A percentile compares a stretch with the other conserved stretches of the same genome.
These are phyloP conservation scores for Solanum hybrid DNA, from an alignment of 305 asterid genomes.

Conservation along the genomic window DNA sequence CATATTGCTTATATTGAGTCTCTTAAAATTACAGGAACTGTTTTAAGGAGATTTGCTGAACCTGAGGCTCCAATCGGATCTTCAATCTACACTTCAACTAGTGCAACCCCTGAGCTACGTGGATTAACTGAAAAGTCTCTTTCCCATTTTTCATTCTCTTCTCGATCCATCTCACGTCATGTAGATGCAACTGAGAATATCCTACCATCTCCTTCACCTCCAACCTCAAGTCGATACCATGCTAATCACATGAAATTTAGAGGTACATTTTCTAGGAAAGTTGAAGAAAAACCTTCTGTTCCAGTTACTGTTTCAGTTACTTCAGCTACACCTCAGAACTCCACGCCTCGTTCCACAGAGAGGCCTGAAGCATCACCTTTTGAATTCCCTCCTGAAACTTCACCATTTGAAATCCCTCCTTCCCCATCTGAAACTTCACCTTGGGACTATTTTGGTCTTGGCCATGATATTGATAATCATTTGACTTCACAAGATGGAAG, in stretches of 20 bases:
- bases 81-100: constrained; percentile 31
- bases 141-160: constrained; percentile 39
- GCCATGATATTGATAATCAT: constrained; percentile 39
- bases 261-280: constrained; percentile 54
- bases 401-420: constrained; percentile 20
- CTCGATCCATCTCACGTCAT: constrained; percentile 36
- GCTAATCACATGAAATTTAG: constrained; percentile 66
- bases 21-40: constrained; percentile 51
- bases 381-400: constrained; percentile 29
- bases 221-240: constrained; percentile 33
- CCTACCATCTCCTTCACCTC: constrained; percentile 59
- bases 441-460: constrained; percentile 38
- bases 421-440: constrained; percentile 29
- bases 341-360: constrained; percentile 46
- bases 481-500: constrained; percentile 37
- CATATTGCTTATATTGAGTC: constrained; percentile 76
- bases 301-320: constrained; percentile 50
- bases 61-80: constrained; percentile 53
- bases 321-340: constrained; percentile 49
- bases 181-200: constrained; percentile 35
- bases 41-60: constrained; percentile 65
- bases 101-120: constrained; percentile 44
- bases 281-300: constrained; percentile 62
- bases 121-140: constrained; percentile 42
- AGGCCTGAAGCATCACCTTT: constrained; percentile 31